Conservation (phyloP, 176 grass and related monocot species). For the Bothriochloa decipiens region DNA sequence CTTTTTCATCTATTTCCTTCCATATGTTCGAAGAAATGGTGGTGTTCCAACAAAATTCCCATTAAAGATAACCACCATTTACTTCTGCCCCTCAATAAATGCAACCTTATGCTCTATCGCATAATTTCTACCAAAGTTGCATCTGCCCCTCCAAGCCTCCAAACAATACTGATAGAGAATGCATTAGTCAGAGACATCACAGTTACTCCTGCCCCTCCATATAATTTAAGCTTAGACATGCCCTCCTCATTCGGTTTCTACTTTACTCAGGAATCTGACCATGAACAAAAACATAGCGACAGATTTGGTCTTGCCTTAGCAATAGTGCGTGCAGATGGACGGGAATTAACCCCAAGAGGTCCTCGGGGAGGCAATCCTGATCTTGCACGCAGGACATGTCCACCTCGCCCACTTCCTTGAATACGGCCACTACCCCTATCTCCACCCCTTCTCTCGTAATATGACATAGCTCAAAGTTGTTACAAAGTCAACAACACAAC, state of each 20-base stretch:
- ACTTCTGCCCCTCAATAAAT: constrained; percentile 34
- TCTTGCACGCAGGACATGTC: constrained; percentile 64
- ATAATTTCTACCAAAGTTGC: constrained; percentile 32
- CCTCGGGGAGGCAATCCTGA: constrained; percentile 64
- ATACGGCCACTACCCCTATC: constrained; percentile 60
- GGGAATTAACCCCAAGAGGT: constrained; percentile 81
- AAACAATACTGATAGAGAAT: constrained; percentile 36
- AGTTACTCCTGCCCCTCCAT: constrained; percentile 41
- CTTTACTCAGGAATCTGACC: constrained; percentile 62
- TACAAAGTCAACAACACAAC: constrained; percentile 15
- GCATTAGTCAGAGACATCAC: constrained; percentile 23
- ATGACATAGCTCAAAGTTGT: constrained; percentile 60
- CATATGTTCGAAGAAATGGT: constrained; percentile 35
- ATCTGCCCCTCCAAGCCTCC: constrained; percentile 36
- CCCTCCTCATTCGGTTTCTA: constrained; percentile 54
- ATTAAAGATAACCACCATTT: constrained; percentile 37
- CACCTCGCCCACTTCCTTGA: constrained; percentile 68
- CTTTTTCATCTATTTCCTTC: constrained; percentile 32
- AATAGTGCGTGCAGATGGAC: constrained; percentile 77
- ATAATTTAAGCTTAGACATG: constrained; percentile 27
- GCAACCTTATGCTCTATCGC: constrained; percentile 31
- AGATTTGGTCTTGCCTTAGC: constrained; percentile 96
- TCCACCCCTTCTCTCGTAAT: constrained; percentile 68
- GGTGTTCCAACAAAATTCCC: constrained; percentile 30
- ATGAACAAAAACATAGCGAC: constrained; percentile 68